phyloP scores from a whole-genome alignment of 352 stramenopile species.

The Globisporangium mamillatum region DNA sequence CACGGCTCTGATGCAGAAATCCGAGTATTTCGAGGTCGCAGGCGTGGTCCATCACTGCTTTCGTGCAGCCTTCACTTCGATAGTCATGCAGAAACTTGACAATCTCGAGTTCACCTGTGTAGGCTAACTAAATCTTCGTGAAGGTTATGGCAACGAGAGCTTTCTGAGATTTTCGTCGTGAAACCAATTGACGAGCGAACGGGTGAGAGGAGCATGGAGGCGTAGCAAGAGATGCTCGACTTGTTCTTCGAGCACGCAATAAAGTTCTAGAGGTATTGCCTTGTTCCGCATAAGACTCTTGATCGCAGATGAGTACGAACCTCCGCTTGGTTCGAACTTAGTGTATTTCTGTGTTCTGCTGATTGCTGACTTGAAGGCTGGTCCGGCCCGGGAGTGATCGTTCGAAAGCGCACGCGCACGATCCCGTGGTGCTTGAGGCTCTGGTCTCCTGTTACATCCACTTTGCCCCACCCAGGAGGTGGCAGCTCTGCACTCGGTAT shows the following conservation, averaged over 20 bases:
- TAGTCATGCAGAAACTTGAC: not conserved
- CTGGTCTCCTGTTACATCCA: slow-evolving; percentile 49
- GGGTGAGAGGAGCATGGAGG: no score
- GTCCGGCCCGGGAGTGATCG: not conserved
- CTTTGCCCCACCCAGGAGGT: slow-evolving; percentile 42
- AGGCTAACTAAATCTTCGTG: not conserved
- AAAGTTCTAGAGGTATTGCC: slow-evolving; percentile 28
- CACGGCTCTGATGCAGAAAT: not conserved
- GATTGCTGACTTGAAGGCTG: not conserved
- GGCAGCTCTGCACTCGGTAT: slow-evolving; percentile 26
- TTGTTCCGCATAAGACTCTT: slow-evolving; percentile 35
- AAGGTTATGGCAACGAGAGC: no score
- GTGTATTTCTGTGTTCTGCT: slow-evolving; percentile 5
- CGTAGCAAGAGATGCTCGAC: no score
- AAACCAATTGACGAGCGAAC: no score
- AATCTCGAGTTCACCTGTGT: not conserved
- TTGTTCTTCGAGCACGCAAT: not conserved
- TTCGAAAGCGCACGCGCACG: slow-evolving; percentile 45
- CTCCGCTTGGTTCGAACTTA: slow-evolving; percentile 17
- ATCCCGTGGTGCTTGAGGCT: slow-evolving; percentile 62
- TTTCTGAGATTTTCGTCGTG: no score
- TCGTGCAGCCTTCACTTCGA: not conserved
- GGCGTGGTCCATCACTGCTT: not conserved
- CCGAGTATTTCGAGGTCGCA: not conserved
- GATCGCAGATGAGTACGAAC: slow-evolving; percentile 22